Evolutionary conservation across 371 early-diverging fungal species (phyloP).

Genomic region (Apophysomyces trapeziformis): DNA sequence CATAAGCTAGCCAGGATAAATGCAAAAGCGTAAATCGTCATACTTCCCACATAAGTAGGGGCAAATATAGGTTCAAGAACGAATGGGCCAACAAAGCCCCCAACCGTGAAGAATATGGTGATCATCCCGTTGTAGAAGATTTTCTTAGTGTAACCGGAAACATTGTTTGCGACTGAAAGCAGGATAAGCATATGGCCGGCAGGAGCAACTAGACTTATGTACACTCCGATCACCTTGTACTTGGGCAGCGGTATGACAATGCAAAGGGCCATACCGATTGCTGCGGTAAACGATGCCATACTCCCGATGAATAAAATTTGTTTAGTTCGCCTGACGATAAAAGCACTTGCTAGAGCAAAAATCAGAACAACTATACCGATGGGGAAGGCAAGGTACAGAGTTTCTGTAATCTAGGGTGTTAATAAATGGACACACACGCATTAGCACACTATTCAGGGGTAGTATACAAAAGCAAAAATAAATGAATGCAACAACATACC

Average conservation of each 20-base stretch:
- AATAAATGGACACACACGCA: neutral
- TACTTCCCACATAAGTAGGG: conserved; percentile 30
- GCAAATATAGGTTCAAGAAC: conserved; percentile 21
- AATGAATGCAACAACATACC: conserved; percentile 16
- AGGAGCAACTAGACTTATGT: neutral
- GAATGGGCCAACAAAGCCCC: conserved; percentile 25
- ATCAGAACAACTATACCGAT: no score
- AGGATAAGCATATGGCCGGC: conserved; percentile 7
- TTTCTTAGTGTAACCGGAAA: conserved; percentile 13
- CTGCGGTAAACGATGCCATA: no score
- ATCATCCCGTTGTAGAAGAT: conserved; percentile 16
- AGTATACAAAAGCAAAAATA: no score
- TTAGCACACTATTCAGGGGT: neutral
- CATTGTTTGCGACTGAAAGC: conserved; percentile 16
- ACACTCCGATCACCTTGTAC: conserved; percentile 28
- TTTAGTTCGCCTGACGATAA: no score
- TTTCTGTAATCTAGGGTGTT: neutral
- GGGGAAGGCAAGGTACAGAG: neutral
- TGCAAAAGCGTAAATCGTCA: neutral
- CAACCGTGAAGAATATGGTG: conserved; percentile 17
- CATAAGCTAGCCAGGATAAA: neutral
- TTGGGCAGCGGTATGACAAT: conserved; percentile 31
- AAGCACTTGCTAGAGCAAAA: no score
- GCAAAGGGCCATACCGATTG: conserved; percentile 22
- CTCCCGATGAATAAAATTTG: no score